Evolutionary conservation across 257 asterid genomes (phyloP).

Genomic region (Capsicum rhomboideum): DNA sequence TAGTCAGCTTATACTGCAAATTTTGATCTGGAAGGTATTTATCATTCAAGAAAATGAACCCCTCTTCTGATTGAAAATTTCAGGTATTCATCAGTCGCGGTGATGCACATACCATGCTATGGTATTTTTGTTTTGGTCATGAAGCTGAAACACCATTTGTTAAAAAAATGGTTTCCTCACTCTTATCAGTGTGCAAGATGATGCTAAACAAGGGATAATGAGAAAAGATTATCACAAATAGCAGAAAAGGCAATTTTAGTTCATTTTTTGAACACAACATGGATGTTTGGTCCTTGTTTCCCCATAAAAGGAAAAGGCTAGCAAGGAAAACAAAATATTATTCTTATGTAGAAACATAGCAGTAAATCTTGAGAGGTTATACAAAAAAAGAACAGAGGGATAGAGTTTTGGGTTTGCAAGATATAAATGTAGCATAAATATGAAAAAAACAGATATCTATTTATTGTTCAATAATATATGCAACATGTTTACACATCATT

Average conservation of each 20-base stretch:
- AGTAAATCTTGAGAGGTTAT: neutral
- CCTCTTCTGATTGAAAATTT: neutral
- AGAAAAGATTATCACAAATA: neutral
- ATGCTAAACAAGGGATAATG: neutral
- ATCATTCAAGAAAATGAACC: neutral
- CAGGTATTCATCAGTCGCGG: constrained; percentile 81
- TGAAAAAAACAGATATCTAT: neutral
- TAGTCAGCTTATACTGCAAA: neutral
- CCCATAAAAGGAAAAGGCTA: neutral
- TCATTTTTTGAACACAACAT: neutral
- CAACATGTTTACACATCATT: neutral
- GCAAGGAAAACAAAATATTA: neutral
- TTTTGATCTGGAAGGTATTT: neutral
- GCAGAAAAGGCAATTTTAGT: neutral
- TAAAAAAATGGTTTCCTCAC: constrained; percentile 74
- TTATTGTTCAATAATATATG: neutral
- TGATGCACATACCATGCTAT: constrained; percentile 87
- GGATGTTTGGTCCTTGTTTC: neutral
- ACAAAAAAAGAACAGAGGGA: neutral
- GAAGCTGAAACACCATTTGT: constrained; percentile 58
- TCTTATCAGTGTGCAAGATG: constrained; percentile 36
- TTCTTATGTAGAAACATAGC: neutral
- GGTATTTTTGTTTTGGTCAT: constrained; percentile 64
- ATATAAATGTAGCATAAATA: neutral
- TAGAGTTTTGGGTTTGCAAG: neutral